These are phyloP conservation scores for Talaromyces sp. DNA, from an alignment of 2,329 filamentous ascomycete genomes.

Conservation along the genomic window DNA sequence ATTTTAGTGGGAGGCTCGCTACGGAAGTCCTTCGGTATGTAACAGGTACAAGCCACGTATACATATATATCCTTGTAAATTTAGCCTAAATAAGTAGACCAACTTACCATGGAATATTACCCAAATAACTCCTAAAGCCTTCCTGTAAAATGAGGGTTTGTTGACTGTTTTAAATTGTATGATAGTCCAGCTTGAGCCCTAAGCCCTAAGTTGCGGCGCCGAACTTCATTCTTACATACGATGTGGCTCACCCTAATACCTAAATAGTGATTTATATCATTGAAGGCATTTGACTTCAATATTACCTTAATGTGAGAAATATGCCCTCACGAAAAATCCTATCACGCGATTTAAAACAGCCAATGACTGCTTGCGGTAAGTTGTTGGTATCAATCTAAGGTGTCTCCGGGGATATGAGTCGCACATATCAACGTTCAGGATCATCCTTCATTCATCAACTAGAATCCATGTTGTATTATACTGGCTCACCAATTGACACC, in stretches of 20 bases:
- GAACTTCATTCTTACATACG: not conserved
- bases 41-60: not conserved
- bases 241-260: not conserved
- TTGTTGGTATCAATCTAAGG: not conserved
- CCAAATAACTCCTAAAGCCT: not conserved
- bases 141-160: not conserved
- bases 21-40: not conserved
- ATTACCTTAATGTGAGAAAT: no score
- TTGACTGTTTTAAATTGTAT: not conserved
- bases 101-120: not conserved
- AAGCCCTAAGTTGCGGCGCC: not conserved
- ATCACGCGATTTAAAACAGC: not conserved
- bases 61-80: not conserved
- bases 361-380: not conserved
- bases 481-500: no score
- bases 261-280: not conserved
- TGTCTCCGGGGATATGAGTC: not conserved
- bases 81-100: not conserved
- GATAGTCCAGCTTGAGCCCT: not conserved
- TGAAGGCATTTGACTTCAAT: no score
- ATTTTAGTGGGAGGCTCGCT: no score
- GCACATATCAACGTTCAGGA: no score
- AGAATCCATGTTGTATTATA: not conserved
- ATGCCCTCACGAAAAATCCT: no score
- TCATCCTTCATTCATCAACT: not conserved